Percentiles rank a stretch among this genome's conserved stretches.
phyloP scores from a whole-genome alignment of 805 yeast species.

The Cyberlindnera maritima region DNA sequence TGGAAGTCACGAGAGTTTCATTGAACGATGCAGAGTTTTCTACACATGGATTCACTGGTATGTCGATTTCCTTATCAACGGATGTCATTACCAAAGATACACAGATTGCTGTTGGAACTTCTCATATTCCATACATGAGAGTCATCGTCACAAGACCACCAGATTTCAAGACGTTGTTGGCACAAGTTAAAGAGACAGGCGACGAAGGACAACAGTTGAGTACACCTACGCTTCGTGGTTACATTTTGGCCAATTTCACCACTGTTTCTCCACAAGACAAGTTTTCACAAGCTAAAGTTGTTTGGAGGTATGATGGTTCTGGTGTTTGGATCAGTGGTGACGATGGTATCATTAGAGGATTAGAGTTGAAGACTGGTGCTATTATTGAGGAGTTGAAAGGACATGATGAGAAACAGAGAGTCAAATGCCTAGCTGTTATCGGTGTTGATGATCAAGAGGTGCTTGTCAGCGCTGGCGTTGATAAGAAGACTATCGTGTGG shows the following conservation, averaged over 20 bases:
- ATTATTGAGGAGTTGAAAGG: constrained; percentile 33
- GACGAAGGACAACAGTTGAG: constrained; percentile 12
- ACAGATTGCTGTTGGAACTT: constrained; percentile 61
- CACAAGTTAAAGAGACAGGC: not conserved
- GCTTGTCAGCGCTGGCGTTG: constrained; percentile 51
- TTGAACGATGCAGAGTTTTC: constrained; percentile 74
- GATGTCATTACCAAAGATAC: constrained; percentile 20
- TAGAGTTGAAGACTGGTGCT: constrained; percentile 44
- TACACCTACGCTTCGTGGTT: constrained; percentile 27
- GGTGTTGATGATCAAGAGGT: constrained; percentile 33
- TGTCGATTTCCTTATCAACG: constrained; percentile 35
- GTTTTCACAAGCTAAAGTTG: constrained; percentile 49
- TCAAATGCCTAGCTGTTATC: constrained; percentile 41
- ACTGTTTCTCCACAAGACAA: constrained; percentile 68
- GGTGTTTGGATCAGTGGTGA: constrained; percentile 73
- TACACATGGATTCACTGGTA: constrained; percentile 59
- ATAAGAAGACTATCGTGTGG: constrained; percentile 36
- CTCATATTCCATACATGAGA: constrained; percentile 77
- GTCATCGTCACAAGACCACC: constrained; percentile 54
- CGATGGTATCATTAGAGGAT: constrained; percentile 62
- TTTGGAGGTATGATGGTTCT: constrained; percentile 40
- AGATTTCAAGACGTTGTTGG: not conserved
- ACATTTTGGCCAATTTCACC: constrained; percentile 41
- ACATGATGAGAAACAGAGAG: constrained; percentile 40
- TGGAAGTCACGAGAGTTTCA: constrained; percentile 47